Conservation (phyloP, 495 filamentous ascomycete genomes). For the Echria macrotheca region DNA sequence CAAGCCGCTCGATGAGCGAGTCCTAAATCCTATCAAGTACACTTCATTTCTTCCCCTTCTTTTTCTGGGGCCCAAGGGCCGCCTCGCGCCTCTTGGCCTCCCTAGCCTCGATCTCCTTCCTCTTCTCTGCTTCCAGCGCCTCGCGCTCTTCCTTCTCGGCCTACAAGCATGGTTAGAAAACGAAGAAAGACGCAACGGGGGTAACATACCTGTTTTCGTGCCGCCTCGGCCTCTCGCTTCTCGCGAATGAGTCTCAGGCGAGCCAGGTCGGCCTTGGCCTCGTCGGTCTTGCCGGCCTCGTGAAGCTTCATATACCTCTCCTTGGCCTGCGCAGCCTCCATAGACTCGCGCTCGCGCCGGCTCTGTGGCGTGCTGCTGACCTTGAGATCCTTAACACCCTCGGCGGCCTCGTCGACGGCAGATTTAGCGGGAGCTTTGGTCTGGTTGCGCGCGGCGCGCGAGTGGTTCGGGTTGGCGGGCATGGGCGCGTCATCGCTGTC, state of each 20-base stretch:
- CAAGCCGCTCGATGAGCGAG: too few species aligned
- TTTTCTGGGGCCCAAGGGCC: conserved; percentile 30
- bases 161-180: conserved; percentile 19
- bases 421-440: conserved; percentile 37
- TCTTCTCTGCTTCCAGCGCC: conserved; percentile 49
- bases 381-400: conserved; percentile 41
- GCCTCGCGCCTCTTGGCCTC: conserved; percentile 64
- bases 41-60: conserved; percentile 30
- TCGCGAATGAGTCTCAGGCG: conserved; percentile 73
- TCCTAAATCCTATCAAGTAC: not conserved
- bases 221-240: conserved; percentile 78
- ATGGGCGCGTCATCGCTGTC: conserved; percentile 55
- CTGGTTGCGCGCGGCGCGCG: conserved; percentile 57
- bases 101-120: conserved; percentile 45
- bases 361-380: conserved; percentile 45
- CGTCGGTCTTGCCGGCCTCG: conserved; percentile 93
- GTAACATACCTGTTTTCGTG: conserved; percentile 44
- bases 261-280: conserved; percentile 89
- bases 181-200: not conserved
- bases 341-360: conserved; percentile 79
- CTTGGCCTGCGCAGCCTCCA: conserved; percentile 81
- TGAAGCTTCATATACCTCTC: conserved; percentile 92
- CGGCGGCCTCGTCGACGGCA: conserved; percentile 43
- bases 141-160: conserved; percentile 71
- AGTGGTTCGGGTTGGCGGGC: conserved; percentile 89